These are phyloP conservation scores for Peronospora destructor DNA, from an alignment of 352 stramenopile genomes.

Conservation along the genomic window DNA sequence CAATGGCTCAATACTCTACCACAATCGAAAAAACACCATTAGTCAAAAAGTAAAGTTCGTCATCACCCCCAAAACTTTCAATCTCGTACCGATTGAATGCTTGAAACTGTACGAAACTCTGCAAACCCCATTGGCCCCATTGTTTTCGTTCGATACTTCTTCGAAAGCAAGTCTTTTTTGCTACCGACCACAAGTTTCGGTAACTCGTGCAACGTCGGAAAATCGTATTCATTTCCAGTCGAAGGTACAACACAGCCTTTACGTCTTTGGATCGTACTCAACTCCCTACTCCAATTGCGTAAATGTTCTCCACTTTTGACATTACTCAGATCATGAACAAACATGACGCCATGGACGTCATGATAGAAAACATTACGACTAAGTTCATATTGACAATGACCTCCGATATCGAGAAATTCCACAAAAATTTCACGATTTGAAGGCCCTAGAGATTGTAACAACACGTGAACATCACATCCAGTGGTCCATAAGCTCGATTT, in stretches of 20 bases:
- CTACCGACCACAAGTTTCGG: conserved; percentile 79
- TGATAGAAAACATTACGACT: conserved; percentile 78
- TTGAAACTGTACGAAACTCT: conserved; percentile 47
- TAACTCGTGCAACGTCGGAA: conserved; percentile 37
- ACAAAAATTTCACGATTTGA: conserved; percentile 52
- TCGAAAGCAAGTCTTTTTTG: conserved; percentile 55
- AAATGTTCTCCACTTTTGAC: conserved; percentile 68
- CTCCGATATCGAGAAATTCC: conserved; percentile 81
- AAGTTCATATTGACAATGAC: conserved; percentile 75
- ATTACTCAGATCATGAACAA: conserved; percentile 80
- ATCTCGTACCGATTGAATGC: conserved; percentile 43
- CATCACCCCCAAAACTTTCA: background rate
- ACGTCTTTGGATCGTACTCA: conserved; percentile 34
- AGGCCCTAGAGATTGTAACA: conserved; percentile 29
- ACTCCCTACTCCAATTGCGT: conserved; percentile 47
- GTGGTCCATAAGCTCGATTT: conserved; percentile 61
- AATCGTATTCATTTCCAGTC: conserved; percentile 23
- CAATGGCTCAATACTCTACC: conserved; percentile 51
- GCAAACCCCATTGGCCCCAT: conserved; percentile 25
- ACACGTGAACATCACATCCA: conserved; percentile 74
- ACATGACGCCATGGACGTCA: conserved; percentile 73
- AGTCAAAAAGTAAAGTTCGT: background rate
- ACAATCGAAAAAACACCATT: background rate
- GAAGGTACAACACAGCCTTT: conserved; percentile 55
- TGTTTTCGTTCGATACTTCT: conserved; percentile 10